phyloP scores from a whole-genome alignment of 768 basidiomycete species.

The Leccinum truebloodii region DNA sequence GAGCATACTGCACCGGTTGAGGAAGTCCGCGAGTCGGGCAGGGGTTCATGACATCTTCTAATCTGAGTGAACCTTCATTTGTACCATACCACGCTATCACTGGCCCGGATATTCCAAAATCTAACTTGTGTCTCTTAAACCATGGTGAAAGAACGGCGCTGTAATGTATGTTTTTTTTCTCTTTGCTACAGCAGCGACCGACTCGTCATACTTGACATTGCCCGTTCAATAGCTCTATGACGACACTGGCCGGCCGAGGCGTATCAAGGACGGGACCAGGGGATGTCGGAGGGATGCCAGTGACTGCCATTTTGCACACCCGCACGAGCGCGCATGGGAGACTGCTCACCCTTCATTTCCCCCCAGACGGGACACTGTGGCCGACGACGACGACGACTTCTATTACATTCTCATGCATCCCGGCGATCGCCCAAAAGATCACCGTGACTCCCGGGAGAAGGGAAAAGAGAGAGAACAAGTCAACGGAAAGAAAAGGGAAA shows the following conservation, averaged over 20 bases:
- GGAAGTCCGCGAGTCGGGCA: neutral
- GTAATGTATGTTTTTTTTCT: conserved; percentile 28
- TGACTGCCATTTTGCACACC: conserved; percentile 34
- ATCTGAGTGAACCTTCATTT: conserved; percentile 16
- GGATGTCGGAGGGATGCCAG: conserved; percentile 26
- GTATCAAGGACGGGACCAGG: conserved; percentile 17
- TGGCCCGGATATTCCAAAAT: no score
- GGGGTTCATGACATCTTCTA: conserved; percentile 3
- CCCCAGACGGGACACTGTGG: conserved; percentile 20
- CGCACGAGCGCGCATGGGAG: conserved; percentile 35
- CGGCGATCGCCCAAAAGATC: conserved; percentile 10
- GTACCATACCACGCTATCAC: conserved; percentile 12
- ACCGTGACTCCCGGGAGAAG: conserved; percentile 11
- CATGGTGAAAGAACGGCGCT: conserved; percentile 28
- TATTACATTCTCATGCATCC: conserved; percentile 18
- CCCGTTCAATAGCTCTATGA: conserved; percentile 26
- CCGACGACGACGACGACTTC: conserved; percentile 26
- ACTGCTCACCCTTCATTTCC: conserved; percentile 30
- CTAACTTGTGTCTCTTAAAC: neutral
- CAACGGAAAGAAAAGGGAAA: neutral
- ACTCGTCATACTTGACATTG: conserved; percentile 8
- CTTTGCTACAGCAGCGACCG: neutral
- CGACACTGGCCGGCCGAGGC: conserved; percentile 29
- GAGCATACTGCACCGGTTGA: conserved; percentile 20
- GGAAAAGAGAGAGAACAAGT: conserved; percentile 5